Base-by-base conservation (phyloP, 106 monocot genomes). In the Dioscorea dumetorum region DNA sequence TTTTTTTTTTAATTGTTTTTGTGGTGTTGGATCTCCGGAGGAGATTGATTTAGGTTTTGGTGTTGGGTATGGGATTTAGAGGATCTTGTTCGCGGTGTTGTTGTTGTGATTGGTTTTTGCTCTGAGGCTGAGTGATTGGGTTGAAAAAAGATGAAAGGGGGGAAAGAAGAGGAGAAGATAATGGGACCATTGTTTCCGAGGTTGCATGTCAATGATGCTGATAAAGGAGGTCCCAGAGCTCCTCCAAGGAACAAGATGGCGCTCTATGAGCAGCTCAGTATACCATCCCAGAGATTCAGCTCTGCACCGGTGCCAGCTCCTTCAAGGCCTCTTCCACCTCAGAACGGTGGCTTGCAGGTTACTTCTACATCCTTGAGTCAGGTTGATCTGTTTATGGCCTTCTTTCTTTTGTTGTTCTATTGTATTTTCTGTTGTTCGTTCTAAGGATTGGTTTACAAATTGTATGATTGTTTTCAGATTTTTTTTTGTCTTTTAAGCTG, bases 241-340 rank as follows among this genome's bases (percentile, higher is more conserved):
- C 95, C 95, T 10, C 95, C 95, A 24, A 88, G 95, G 85, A 95
- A 95, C 79, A 95, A 95, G 83, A 95, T 95, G 95, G 91, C 95
- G 8, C 83, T 95, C 18, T 95, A 91, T 62, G 95, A 95, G 71
- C 91, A 88, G 76, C 72, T 91, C 50, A 88, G 82, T 53, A 75
- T 95, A 64, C 88, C 95, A 22, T 88, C 88, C 7, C 80, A 85
- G 65, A 80, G 90, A 72, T 85, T 88, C 67, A 83, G 64, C 33
- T 28, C 28, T 28, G 28, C 28, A 28, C 49, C 78, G 2, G 49
- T 58, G 4, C 23, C 66, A 0, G 64, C 69, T 10, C 59, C 79
- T 2, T 12, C 61, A 4, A 8, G 69, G 51, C 58, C 81, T 24
- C 67, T 74, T 14, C 68, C 71, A 2, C 60, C 72, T 35, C 80